These are phyloP conservation scores for Gracilariopsis chorda DNA, from an alignment of 23 red algal species.

Conservation along the genomic window DNA sequence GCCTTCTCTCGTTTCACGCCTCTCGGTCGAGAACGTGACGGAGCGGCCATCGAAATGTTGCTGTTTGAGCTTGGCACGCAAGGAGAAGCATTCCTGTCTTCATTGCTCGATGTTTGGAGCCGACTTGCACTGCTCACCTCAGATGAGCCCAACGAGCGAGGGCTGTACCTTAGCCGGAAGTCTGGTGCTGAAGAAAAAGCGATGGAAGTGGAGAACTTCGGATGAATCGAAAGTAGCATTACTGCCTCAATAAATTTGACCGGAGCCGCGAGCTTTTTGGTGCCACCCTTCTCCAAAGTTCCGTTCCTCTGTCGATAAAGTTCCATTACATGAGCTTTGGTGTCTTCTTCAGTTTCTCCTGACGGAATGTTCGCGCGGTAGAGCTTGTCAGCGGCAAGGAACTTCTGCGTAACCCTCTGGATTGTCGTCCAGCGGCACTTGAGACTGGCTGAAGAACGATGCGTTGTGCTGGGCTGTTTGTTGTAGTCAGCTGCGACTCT, in stretches of 20 bases:
- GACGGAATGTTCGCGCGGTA: not conserved
- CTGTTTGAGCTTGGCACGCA: no score
- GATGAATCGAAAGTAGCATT: not conserved
- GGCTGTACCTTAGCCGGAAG: no score
- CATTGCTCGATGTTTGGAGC: not conserved
- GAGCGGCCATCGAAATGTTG: not conserved
- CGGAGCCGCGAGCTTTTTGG: not conserved
- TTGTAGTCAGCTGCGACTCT: no score
- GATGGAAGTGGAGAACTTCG: not conserved
- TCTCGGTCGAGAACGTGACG: not conserved
- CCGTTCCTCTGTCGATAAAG: not conserved
- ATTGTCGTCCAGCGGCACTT: not conserved
- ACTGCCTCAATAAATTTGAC: not conserved
- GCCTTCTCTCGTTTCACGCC: not conserved
- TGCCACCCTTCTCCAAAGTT: not conserved
- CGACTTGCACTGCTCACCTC: no score
- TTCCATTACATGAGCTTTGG: not conserved
- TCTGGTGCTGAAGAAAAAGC: not conserved
- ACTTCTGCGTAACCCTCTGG: not conserved
- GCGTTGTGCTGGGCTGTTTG: no score
- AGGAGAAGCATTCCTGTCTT: not conserved
- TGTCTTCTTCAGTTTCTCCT: not conserved
- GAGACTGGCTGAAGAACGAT: no score
- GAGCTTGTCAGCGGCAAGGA: not conserved
- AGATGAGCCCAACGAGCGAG: no score